Base-by-base conservation (phyloP, 176 grass and related monocot species). In the Phragmites australis region DNA sequence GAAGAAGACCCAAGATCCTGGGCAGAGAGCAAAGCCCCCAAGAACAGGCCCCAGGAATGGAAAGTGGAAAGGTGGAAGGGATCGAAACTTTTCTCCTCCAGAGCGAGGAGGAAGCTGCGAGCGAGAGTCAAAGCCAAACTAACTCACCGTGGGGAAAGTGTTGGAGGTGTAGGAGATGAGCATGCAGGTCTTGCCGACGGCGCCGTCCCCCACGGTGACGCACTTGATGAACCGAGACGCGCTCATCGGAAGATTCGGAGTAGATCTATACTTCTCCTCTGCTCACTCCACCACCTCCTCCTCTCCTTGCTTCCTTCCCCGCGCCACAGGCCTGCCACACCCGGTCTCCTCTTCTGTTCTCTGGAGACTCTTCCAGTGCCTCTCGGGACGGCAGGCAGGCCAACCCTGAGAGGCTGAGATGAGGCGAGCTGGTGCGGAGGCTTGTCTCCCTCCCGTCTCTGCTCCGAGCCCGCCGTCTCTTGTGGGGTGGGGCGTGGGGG, bases 171-270 rank as follows among this genome's bases (percentile, higher is more conserved):
- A 86, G 68, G 84, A 86, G 45, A 86, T 86, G 68, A 86, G 84
- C 84, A 86, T 86, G 68, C 84, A 86, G 76, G 84, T 86, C 76
- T 86, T 86, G 53, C 78, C 72, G 26, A 87, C 78, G 15, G 77
- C 85, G 27, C 85, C 85, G 47, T 87, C 85, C 52, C 85, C 85
- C 30, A 87, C 78, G 40, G 85, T 87, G 30, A 87, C 78, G 85
- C 85, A 87, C 85, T 87, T 87, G 45, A 87, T 82, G 63, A 87
- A 87, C 71, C 85, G 72, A 66, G 85, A 87, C n/a, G 78, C 78
- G 62, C 85, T 87, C 85, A 87, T 87, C 87, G 42, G 19, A 37
- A 37, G 34, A 37, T 37, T 37, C 9, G 65, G 54, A 76, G 22
- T 59, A 59, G 73, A 76, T 76, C 53, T 76, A 76, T 22, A 59